Evolutionary conservation across 352 stramenopile genomes (phyloP).

Genomic region (Saprolegnia parasitica): DNA sequence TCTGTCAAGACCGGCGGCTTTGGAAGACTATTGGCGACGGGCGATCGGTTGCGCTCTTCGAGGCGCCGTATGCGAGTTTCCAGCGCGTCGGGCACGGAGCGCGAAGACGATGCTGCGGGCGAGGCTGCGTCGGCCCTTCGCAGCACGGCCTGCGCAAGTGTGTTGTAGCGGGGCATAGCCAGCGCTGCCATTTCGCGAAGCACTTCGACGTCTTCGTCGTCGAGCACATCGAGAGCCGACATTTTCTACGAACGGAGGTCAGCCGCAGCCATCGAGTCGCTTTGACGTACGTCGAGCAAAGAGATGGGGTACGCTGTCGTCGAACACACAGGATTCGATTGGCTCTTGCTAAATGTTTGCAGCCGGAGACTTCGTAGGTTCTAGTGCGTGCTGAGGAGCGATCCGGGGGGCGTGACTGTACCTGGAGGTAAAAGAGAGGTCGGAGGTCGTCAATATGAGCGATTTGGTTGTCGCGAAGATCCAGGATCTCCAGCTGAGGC

Average conservation of each 20-base stretch:
- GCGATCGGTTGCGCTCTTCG: constrained; percentile 27
- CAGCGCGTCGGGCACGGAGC: background rate
- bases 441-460: constrained; percentile 37
- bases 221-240: constrained; percentile 44
- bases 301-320: constrained; percentile 50
- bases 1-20: background rate
- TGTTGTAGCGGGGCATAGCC: constrained; percentile 66
- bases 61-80: constrained; percentile 36
- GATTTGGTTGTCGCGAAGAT: constrained; percentile 65
- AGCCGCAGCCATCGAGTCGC: background rate
- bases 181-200: constrained; percentile 52
- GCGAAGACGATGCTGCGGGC: too few species aligned
- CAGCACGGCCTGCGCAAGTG: constrained; percentile 29
- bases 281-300: constrained; percentile 37
- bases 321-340: constrained; percentile 65
- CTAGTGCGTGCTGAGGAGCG: constrained; percentile 30
- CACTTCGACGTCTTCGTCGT: constrained; percentile 65
- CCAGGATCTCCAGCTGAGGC: constrained; percentile 60
- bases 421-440: constrained; percentile 50
- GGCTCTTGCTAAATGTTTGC: constrained; percentile 46
- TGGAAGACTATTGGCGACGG: constrained; percentile 27
- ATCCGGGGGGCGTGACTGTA: constrained; percentile 28
- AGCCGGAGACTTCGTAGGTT: constrained; percentile 54
- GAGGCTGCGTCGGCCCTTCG: background rate
- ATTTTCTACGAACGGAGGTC: constrained; percentile 39